Percentiles rank a stretch among this genome's conserved stretches.
phyloP scores from a whole-genome alignment of 2,329 filamentous ascomycete species.

The Alternaria hordeiaustralica region DNA sequence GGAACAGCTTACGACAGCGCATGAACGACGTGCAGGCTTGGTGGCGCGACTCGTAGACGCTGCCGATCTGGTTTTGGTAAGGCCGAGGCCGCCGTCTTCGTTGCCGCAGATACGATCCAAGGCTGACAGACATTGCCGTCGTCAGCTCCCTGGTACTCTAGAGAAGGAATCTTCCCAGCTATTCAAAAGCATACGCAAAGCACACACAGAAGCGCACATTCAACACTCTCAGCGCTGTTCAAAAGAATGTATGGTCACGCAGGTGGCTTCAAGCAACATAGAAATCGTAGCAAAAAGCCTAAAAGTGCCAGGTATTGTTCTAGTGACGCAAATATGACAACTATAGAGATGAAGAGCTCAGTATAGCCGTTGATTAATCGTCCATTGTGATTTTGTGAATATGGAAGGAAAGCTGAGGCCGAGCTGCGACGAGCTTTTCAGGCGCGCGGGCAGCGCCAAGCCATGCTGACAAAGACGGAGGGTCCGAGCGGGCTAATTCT shows the following conservation, averaged over 20 bases:
- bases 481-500: conserved; percentile 24
- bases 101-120: background rate
- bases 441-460: conserved; percentile 24
- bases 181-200: background rate
- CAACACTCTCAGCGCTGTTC: background rate
- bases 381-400: conserved; percentile 52
- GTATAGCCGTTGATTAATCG: conserved; percentile 56
- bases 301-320: conserved; percentile 45
- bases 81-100: background rate
- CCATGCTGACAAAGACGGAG: conserved; percentile 11
- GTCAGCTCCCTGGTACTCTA: background rate
- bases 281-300: conserved; percentile 44
- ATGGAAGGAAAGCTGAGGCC: conserved; percentile 24
- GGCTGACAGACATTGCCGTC: background rate
- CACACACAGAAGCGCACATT: background rate
- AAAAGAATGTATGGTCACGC: conserved; percentile 45
- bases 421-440: conserved; percentile 27
- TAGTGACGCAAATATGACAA: conserved; percentile 56
- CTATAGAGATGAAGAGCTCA: conserved; percentile 44
- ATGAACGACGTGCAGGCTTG: background rate
- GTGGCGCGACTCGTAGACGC: background rate
- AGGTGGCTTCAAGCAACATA: conserved; percentile 47
- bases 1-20: conserved; percentile 1
- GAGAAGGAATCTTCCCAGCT: background rate
- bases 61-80: background rate